phyloP scores from a whole-genome alignment of 345 rosid species.

The Populus ilicifolia region DNA sequence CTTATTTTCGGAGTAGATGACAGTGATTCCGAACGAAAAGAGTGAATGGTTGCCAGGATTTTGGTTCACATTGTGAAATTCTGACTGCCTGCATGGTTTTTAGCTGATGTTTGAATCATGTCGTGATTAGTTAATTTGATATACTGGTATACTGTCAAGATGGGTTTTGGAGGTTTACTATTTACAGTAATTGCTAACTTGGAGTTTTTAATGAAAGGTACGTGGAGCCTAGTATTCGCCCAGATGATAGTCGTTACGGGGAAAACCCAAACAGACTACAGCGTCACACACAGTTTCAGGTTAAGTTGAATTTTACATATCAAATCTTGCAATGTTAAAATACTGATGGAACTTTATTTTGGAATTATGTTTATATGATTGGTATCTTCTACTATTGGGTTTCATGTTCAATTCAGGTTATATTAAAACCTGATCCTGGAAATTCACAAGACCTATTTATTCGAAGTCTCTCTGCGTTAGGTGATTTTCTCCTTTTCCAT shows the following conservation, averaged over 20 bases:
- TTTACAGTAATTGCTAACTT: slow-evolving; percentile 5
- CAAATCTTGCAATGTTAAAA: neutral
- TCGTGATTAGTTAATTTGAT: too few species aligned
- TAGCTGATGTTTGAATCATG: too few species aligned
- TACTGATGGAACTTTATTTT: neutral
- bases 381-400: neutral
- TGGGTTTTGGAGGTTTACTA: neutral
- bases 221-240: slow-evolving; percentile 92
- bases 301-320: slow-evolving; percentile 14
- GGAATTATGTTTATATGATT: neutral
- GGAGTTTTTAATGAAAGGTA: slow-evolving; percentile 40
- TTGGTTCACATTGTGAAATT: neutral
- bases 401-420: slow-evolving; percentile 50
- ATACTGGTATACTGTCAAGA: neutral
- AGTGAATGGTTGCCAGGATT: neutral
- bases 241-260: slow-evolving; percentile 94
- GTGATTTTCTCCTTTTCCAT: slow-evolving; percentile 31
- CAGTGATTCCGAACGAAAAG: neutral
- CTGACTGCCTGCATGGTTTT: too few species aligned
- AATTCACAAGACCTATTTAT: slow-evolving; percentile 90
- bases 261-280: slow-evolving; percentile 97
- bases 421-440: slow-evolving; percentile 95
- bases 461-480: slow-evolving; percentile 87
- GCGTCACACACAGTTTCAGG: slow-evolving; percentile 97
- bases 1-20: neutral